Percentiles rank a stretch among this genome's conserved stretches.
These are phyloP conservation scores for Plasmodium gonderi DNA, from an alignment of 169 alveolate genomes.

Conservation along the genomic window DNA sequence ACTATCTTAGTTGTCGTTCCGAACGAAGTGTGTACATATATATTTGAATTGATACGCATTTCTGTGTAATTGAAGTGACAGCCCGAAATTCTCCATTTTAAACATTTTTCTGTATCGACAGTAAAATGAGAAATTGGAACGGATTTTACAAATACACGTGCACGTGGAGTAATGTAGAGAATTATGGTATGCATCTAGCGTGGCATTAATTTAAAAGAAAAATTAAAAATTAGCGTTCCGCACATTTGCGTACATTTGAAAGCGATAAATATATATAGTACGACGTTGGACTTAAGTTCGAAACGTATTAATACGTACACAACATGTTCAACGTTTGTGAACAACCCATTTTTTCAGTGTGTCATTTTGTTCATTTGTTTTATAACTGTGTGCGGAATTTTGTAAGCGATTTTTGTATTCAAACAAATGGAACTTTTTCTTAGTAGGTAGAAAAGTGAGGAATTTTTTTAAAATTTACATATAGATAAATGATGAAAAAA, in stretches of 20 bases:
- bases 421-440: not conserved
- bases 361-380: not conserved
- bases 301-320: not conserved
- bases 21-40: not conserved
- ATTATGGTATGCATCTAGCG: not conserved
- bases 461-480: constrained; percentile 3
- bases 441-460: not conserved
- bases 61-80: not conserved
- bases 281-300: not conserved
- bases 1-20: not conserved
- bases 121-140: no score
- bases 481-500: not conserved
- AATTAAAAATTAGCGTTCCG: not conserved
- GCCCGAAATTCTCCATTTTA: not conserved
- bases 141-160: no score
- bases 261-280: not conserved
- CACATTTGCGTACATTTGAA: not conserved
- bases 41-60: not conserved
- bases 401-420: not conserved
- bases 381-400: constrained; percentile 38
- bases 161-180: not conserved
- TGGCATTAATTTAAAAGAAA: constrained; percentile 1
- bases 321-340: no score
- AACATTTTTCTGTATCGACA: not conserved
- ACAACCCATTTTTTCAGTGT: no score